Base-by-base conservation (phyloP, 352 stramenopile genomes). In the Phytophthora europaea region DNA sequence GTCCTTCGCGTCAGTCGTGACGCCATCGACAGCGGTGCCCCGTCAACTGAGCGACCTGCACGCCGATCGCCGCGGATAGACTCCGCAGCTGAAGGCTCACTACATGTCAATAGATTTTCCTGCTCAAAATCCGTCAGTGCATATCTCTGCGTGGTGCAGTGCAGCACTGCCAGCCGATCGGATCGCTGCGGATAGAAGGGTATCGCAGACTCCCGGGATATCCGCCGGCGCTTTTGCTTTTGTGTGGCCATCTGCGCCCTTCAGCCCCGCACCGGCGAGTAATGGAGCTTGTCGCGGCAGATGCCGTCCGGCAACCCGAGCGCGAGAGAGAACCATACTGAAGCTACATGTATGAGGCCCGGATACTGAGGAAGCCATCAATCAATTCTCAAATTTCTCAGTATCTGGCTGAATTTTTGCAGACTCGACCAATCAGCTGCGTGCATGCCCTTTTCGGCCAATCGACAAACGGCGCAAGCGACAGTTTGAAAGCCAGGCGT, bases 301-400 rank as follows among this genome's bases (percentile, higher is more conserved):
- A 65, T 65, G 58, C 45, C 8, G 18, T 16, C 13, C 36, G 12
- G 13, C 38, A n/a, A 31, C 26, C 26, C 38, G 6, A 6, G 38
- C 38, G 38, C 38, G n/a, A 47, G 38, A 47, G 38, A 47, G 38
- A 47, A n/a, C 38, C 38, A 45, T 45, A 15, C 12, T 45, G 38
- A 8, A 20, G 45, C n/a, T 18, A 26, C n/a, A n/a, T n/a, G n/a
- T n/a, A n/a, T 51, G 43, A 18, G 20, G 45, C 18, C 45, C 45
- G 45, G 38, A 51, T 23, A 20, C 45, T 23, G 45, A 33, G 33
- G 65, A 53, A 72, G 23, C 65, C 65, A 72, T 72, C 65, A 72
- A 60, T 67, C 57, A 61, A 69, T 47, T 45, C 57, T n/a, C 33
- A 72, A 72, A 18, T 72, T 72, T 67, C 48, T 61, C 48, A 67